Percentiles rank a stretch among this genome's conserved stretches.
phyloP scores from a whole-genome alignment of 768 basidiomycete genomes.

The Tricholoma hemisulphureum region DNA sequence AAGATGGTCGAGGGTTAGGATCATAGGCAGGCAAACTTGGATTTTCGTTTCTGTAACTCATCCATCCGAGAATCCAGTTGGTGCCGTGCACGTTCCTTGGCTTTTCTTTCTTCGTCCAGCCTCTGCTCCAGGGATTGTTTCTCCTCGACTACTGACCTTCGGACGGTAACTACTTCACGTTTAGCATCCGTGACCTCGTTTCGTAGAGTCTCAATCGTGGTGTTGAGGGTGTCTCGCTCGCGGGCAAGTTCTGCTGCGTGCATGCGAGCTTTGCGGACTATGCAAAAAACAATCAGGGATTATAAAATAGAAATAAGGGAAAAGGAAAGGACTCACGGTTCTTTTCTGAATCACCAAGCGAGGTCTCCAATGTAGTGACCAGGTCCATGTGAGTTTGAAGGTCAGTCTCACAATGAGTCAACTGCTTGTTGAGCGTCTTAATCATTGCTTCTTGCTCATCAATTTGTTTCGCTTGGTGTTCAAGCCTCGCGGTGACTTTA shows the following conservation, averaged over 20 bases:
- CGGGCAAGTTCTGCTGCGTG: slow-evolving; percentile 87
- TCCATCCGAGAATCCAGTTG: slow-evolving; percentile 89
- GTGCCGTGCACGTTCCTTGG: slow-evolving; percentile 84
- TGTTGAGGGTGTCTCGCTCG: slow-evolving; percentile 74
- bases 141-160: slow-evolving; percentile 82
- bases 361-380: slow-evolving; percentile 79
- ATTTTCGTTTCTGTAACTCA: slow-evolving; percentile 80
- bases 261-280: slow-evolving; percentile 92
- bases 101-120: slow-evolving; percentile 82
- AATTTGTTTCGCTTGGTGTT: slow-evolving; percentile 71
- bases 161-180: slow-evolving; percentile 73
- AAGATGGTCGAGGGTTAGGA: slow-evolving; percentile 14
- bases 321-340: slow-evolving; percentile 63
- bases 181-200: slow-evolving; percentile 75
- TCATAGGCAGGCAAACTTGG: slow-evolving; percentile 89
- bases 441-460: slow-evolving; percentile 90
- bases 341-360: slow-evolving; percentile 89
- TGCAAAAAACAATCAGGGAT: background rate
- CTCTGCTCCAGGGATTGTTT: slow-evolving; percentile 82
- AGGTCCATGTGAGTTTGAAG: slow-evolving; percentile 90
- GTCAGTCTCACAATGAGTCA: slow-evolving; percentile 91
- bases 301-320: slow-evolving; percentile 2
- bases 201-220: slow-evolving; percentile 65
- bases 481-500: slow-evolving; percentile 58
- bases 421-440: slow-evolving; percentile 89